Base-by-base conservation (phyloP, 768 basidiomycete species). In the Xerocomellus chrysenteron region DNA sequence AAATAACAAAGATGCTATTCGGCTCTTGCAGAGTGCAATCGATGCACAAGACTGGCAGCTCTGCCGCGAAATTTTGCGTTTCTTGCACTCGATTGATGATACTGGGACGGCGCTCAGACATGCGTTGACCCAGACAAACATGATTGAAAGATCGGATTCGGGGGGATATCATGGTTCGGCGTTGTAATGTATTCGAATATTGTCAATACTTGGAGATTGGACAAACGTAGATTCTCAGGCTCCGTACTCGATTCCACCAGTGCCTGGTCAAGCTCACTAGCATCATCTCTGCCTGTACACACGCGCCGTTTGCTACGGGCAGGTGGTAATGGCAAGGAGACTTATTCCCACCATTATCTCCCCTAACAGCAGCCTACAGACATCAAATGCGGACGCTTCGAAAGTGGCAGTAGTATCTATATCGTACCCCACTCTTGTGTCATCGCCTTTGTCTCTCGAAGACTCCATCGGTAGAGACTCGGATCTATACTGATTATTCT, bases 31-130 rank as follows among this genome's bases (percentile, higher is more conserved):
- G 47, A 81, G 81, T 55, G 94, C 94, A 9, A 79, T 92, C 19
- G 81, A 82, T 8, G 84, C 80, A 5, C 83, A 88, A 57, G 93
- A 97, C 50, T 97, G 90, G 87, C 86, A 92, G 66, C 78, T 99
- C 12, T 97, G 91, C 74, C 85, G 90, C 55, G 96, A 98, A 68
- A 78, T 99, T 14, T 75, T 98, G 16, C 85, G 96, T 19, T 99
- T 99, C 74, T 72, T 98, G 47, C 91, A 89, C 68, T 94, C 91
- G 2, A 89, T 96, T 48, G 96, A 98, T 68, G 91, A 94, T 41
- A 85, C 86, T 0, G 96, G 95, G 33, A 71, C 71, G 16, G 87
- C 86, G 4, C 77, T 94, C 53, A 79, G 78, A 52, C 76, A 80
- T 57, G 90, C 87, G 2, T 71, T 92, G 50, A 71, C 70, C 10